Evolutionary conservation across 2,329 filamentous ascomycete genomes (phyloP).

Genomic region (Metarhizium robertsii): DNA sequence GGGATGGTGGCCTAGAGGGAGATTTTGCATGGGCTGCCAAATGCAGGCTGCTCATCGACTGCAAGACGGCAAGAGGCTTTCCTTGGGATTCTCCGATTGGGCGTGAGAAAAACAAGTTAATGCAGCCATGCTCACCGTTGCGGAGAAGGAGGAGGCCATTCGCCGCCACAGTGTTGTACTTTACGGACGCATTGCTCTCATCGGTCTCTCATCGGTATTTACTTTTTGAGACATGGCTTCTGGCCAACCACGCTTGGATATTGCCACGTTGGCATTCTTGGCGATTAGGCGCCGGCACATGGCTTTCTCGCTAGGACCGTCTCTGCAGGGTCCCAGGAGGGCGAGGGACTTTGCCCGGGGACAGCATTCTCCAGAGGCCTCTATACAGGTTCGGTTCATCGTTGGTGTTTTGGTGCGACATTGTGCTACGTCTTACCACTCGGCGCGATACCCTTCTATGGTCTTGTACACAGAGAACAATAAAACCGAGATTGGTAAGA

Average conservation of each 20-base stretch:
- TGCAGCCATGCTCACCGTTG: conserved; percentile 5
- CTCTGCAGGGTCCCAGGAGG: neutral
- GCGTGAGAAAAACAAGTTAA: neutral
- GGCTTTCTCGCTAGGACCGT: neutral
- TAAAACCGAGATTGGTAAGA: neutral
- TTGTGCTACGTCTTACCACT: neutral
- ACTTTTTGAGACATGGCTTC: conserved; percentile 8
- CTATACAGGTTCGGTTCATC: neutral
- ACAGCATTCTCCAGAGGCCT: neutral
- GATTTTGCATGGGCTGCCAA: conserved; percentile 1
- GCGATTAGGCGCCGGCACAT: neutral
- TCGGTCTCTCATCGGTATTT: conserved; percentile 2
- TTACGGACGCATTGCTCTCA: neutral
- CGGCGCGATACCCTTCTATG: neutral
- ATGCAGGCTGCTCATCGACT: conserved; percentile 2
- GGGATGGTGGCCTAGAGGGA: neutral
- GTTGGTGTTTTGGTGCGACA: neutral
- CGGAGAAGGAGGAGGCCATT: conserved; percentile 3
- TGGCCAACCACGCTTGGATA: neutral
- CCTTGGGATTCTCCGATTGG: conserved; percentile 1
- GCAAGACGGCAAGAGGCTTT: neutral
- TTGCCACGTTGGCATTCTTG: neutral
- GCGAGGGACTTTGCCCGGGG: neutral
- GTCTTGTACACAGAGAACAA: neutral
- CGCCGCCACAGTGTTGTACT: conserved; percentile 4